Percentiles rank a stretch among this genome's conserved stretches.
These are phyloP conservation scores for Nyssa sinensis DNA, from an alignment of 148 eudicot genomes.

Conservation along the genomic window DNA sequence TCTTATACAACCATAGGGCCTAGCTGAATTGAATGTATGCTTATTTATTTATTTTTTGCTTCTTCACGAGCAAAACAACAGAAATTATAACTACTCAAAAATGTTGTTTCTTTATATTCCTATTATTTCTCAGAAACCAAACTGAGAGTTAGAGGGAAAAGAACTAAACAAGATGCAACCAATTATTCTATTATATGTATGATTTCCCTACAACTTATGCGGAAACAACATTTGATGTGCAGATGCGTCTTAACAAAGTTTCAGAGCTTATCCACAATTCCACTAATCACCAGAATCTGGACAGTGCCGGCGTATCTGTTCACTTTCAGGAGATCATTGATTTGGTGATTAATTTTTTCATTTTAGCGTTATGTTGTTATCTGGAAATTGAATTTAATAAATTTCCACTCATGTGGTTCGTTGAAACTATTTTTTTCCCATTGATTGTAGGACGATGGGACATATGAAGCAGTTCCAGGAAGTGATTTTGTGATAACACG, in stretches of 20 bases:
- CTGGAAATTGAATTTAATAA: neutral
- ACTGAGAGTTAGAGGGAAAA: no score
- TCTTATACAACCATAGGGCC: neutral
- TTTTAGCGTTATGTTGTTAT: neutral
- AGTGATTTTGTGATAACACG: constrained; percentile 86
- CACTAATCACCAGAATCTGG: constrained; percentile 84
- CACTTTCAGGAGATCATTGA: constrained; percentile 95
- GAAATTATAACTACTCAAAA: neutral
- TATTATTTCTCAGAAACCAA: neutral
- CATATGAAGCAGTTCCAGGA: constrained; percentile 82
- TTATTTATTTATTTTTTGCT: neutral
- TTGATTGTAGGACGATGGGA: constrained; percentile 66
- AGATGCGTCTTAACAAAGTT: constrained; percentile 98
- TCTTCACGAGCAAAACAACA: neutral
- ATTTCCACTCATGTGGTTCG: neutral
- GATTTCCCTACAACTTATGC: neutral
- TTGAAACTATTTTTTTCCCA: neutral
- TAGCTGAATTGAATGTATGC: neutral
- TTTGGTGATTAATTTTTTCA: constrained; percentile 38
- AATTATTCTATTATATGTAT: neutral
- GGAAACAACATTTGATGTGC: constrained; percentile 19
- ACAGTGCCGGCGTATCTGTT: constrained; percentile 91
- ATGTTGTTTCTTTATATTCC: neutral
- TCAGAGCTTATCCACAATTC: constrained; percentile 98
- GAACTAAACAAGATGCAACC: neutral